These are phyloP conservation scores for Cymbopogon flexuosus DNA, from an alignment of 202 grass and related monocot genomes.

Conservation along the genomic window DNA sequence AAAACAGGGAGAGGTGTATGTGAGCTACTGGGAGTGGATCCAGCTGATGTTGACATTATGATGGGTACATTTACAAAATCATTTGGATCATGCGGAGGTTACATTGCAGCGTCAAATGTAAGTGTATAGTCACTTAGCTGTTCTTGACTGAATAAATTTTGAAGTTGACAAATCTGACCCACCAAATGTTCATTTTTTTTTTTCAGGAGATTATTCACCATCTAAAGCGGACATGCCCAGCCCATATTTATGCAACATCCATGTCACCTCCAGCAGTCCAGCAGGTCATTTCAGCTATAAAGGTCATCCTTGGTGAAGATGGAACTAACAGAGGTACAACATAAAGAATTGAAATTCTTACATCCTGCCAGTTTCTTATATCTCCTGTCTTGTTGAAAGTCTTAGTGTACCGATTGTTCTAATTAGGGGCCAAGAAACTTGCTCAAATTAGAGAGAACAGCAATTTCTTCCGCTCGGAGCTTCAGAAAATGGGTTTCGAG, in stretches of 20 bases:
- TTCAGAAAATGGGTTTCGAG: constrained; percentile 97
- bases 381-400: neutral
- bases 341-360: neutral
- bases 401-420: constrained; percentile 14
- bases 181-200: neutral
- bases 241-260: constrained; percentile 94
- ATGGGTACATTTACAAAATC: constrained; percentile 99
- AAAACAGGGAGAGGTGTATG: constrained; percentile 84
- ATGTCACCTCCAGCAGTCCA: constrained; percentile 93
- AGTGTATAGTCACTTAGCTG: neutral
- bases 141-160: constrained; percentile 4
- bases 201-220: constrained; percentile 84
- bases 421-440: constrained; percentile 79
- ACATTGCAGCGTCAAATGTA: constrained; percentile 94
- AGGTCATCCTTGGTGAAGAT: constrained; percentile 90
- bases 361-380: neutral
- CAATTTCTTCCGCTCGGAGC: constrained; percentile 90
- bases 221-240: constrained; percentile 72
- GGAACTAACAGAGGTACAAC: constrained; percentile 77
- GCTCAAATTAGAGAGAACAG: constrained; percentile 88
- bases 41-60: constrained; percentile 90
- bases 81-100: constrained; percentile 90
- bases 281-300: constrained; percentile 88
- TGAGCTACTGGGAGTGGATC: constrained; percentile 80
- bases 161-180: constrained; percentile 26